A percentile compares a stretch with the other conserved stretches of the same genome.
Evolutionary conservation across 768 basidiomycete species (phyloP).

Genomic region (Collybia nuda): DNA sequence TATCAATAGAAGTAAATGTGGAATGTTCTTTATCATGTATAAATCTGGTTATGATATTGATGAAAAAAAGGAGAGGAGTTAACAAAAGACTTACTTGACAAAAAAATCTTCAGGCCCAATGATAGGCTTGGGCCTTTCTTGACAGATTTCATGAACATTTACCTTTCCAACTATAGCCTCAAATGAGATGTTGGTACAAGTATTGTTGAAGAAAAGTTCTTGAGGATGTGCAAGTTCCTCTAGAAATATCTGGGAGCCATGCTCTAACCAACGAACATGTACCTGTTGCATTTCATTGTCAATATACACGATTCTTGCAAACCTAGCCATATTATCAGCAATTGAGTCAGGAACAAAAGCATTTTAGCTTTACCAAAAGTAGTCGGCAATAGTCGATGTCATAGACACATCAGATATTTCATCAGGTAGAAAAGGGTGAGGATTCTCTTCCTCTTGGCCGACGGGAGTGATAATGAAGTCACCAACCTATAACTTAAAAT

Average conservation of each 20-base stretch:
- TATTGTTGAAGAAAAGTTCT: slow-evolving; percentile 62
- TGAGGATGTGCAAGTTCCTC: slow-evolving; percentile 59
- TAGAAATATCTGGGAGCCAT: slow-evolving; percentile 61
- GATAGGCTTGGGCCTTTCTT: slow-evolving; percentile 13
- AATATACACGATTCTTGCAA: slow-evolving; percentile 62
- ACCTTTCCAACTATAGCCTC: slow-evolving; percentile 48
- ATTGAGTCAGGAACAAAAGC: neutral
- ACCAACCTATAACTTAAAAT: slow-evolving; percentile 43
- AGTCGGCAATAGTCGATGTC: slow-evolving; percentile 46
- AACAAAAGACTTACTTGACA: slow-evolving; percentile 45
- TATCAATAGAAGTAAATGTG: slow-evolving; percentile 43
- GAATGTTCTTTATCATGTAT: slow-evolving; percentile 45
- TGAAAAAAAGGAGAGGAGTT: neutral
- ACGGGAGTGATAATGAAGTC: slow-evolving; percentile 59
- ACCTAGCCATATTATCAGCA: slow-evolving; percentile 41
- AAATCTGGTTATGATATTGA: slow-evolving; percentile 36
- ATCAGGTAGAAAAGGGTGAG: slow-evolving; percentile 30
- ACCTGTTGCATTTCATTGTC: slow-evolving; percentile 37
- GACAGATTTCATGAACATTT: slow-evolving; percentile 31
- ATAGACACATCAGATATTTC: slow-evolving; percentile 30
- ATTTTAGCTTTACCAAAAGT: slow-evolving; percentile 55
- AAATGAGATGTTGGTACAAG: slow-evolving; percentile 47
- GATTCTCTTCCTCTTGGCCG: slow-evolving; percentile 26
- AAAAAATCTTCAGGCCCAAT: slow-evolving; percentile 45
- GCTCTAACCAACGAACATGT: slow-evolving; percentile 78